Evolutionary conservation across 2,329 filamentous ascomycete genomes (phyloP).

Genomic region (Calonectria pseudoturangicola): DNA sequence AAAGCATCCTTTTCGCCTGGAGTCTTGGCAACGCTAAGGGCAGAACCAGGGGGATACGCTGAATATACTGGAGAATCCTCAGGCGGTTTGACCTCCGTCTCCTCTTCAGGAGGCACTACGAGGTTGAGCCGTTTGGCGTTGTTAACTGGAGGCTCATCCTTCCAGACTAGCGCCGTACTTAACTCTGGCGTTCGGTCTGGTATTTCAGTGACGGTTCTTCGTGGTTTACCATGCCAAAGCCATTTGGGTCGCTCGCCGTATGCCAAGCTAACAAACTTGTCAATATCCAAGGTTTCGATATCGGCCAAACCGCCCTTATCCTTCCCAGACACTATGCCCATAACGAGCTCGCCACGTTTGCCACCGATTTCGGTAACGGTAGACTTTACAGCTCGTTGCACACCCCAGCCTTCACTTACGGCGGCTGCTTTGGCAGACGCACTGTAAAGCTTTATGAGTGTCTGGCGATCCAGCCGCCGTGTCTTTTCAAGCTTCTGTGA

Average conservation of each 20-base stretch:
- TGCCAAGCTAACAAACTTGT: slow-evolving; percentile 85
- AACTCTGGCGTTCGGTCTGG: slow-evolving; percentile 69
- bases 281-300: slow-evolving; percentile 93
- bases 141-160: slow-evolving; percentile 66
- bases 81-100: slow-evolving; percentile 64
- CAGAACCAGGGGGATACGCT: slow-evolving; percentile 65
- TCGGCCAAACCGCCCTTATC: slow-evolving; percentile 94
- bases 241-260: slow-evolving; percentile 91
- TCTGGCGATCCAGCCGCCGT: slow-evolving; percentile 87
- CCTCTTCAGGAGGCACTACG: slow-evolving; percentile 69
- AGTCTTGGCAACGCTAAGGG: slow-evolving; percentile 67
- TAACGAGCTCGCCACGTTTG: slow-evolving; percentile 94
- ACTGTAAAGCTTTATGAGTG: slow-evolving; percentile 85
- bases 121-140: slow-evolving; percentile 71
- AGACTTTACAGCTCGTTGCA: slow-evolving; percentile 95
- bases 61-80: slow-evolving; percentile 69
- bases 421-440: slow-evolving; percentile 94
- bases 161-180: slow-evolving; percentile 70
- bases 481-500: slow-evolving; percentile 87
- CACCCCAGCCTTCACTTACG: slow-evolving; percentile 90
- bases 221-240: slow-evolving; percentile 94
- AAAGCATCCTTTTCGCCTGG: slow-evolving; percentile 74
- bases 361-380: slow-evolving; percentile 95
- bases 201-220: slow-evolving; percentile 74
- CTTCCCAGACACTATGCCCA: slow-evolving; percentile 92